These are phyloP conservation scores for Neofusicoccum sp. DNA, from an alignment of 2,329 filamentous ascomycete genomes.

Conservation along the genomic window DNA sequence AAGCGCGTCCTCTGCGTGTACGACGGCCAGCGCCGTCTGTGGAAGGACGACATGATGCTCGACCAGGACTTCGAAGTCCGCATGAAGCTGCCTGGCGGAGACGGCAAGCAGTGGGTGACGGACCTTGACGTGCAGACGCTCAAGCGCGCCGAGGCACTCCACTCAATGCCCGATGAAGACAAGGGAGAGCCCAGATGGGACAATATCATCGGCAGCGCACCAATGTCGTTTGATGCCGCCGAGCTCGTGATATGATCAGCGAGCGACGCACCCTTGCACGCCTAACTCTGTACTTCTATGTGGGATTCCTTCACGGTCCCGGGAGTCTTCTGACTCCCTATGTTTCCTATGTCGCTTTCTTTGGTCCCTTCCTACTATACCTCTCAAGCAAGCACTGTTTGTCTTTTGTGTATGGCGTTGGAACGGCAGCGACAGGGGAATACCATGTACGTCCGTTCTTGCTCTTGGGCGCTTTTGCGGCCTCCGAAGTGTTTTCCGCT, in stretches of 20 bases:
- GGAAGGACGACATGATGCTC: conserved; percentile 99
- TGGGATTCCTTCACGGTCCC: background rate
- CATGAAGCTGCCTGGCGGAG: conserved; percentile 65
- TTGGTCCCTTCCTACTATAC: background rate
- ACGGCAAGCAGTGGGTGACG: conserved; percentile 73
- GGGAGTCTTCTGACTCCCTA: background rate
- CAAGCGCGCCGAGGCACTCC: conserved; percentile 83
- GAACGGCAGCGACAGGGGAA: conserved; percentile 16
- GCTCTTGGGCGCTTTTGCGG: conserved; percentile 4
- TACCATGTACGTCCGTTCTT: conserved; percentile 13
- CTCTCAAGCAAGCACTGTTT: background rate
- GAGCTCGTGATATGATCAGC: conserved; percentile 11
- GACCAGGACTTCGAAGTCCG: conserved; percentile 93
- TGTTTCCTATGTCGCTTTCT: background rate
- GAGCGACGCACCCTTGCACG: background rate
- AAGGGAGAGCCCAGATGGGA: conserved; percentile 82
- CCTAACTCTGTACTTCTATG: conserved; percentile 7
- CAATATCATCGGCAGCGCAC: conserved; percentile 52
- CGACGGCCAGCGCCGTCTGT: conserved; percentile 81
- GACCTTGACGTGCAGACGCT: conserved; percentile 91
- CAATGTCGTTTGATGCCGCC: conserved; percentile 4
- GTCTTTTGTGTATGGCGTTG: conserved; percentile 1
- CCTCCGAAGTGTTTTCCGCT: background rate
- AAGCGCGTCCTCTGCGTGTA: conserved; percentile 94
- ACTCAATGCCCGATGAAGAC: conserved; percentile 78